Conservation (phyloP, 1,284 basidiomycete genomes). For the Cerrena zonata region DNA sequence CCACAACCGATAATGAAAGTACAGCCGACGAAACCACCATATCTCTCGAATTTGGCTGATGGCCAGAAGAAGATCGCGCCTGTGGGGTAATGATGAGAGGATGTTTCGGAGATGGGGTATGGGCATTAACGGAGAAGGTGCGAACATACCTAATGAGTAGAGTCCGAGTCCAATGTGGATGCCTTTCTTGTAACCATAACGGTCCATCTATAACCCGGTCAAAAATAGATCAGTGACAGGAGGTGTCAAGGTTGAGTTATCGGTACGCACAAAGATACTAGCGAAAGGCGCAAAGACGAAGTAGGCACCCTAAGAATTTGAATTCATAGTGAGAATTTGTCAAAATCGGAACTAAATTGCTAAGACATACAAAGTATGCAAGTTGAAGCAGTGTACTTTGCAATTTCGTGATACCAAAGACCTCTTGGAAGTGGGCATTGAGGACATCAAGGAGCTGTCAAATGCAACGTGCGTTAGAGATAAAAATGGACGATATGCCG, state of each 20-base stretch:
- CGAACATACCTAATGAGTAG: conserved; percentile 54
- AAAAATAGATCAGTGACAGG: not conserved
- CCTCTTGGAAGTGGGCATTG: conserved; percentile 74
- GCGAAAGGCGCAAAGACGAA: conserved; percentile 59
- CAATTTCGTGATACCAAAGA: conserved; percentile 68
- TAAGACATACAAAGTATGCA: conserved; percentile 64
- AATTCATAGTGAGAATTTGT: conserved; percentile 6
- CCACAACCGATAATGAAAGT: conserved; percentile 72
- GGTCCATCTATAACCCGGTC: conserved; percentile 42
- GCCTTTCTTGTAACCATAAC: conserved; percentile 59
- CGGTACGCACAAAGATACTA: conserved; percentile 43
- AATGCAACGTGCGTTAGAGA: conserved; percentile 7
- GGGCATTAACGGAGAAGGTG: not conserved
- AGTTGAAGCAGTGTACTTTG: conserved; percentile 82
- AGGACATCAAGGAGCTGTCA: conserved; percentile 76
- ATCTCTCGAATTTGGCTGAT: conserved; percentile 59
- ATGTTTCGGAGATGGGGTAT: conserved; percentile 7
- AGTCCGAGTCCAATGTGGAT: conserved; percentile 67
- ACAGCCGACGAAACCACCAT: conserved; percentile 70
- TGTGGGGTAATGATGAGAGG: conserved; percentile 10
- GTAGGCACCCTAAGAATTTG: conserved; percentile 53
- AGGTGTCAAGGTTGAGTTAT: not conserved
- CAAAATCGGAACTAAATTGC: not conserved
- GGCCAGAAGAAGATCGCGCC: conserved; percentile 80
- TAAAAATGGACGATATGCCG: not conserved